Base-by-base conservation (phyloP, 768 basidiomycete genomes). In the Trametes punicea region DNA sequence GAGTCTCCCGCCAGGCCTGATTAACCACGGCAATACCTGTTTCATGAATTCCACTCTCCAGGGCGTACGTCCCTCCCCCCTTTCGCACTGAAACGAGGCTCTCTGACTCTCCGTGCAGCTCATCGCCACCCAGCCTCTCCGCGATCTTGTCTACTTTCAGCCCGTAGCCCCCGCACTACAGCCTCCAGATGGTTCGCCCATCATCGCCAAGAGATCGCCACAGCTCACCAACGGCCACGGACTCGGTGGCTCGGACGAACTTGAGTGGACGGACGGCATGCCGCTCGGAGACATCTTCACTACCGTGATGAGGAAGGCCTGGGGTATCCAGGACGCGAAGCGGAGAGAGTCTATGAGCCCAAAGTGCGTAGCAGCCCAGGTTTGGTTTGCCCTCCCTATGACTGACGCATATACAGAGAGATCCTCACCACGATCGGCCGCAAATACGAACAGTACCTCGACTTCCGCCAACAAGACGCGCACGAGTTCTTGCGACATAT, bases 21-120 rank as follows among this genome's bases (percentile, higher is more conserved):
- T 83, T 41, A 92, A 92, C 67, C 87, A 90, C 73, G 87, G 88
- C 39, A 91, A 91, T 69, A 96, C 93, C 0, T 98, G 94, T 72
- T 98, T 94, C 72, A 91, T 95, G 87, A 98, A 96, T 72, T 93
- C 92, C 29, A 91, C 93, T 27, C 75, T 98, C 26, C 94, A 98
- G 69, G 90, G 88, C 34, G 89, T 87, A 72, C 62, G 85, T 84
- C 51, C 42, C 26, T 29, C 44, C 27, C 40, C 58, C 20, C 64
- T 70, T 23, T 54, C 65, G 26, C 53, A n/a, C 30, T 11, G 16
- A 16, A 6, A 18, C 11, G 38, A 15, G 39, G 45, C 26, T 50
- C n/a, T n/a, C 29, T 23, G 29, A 27, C 34, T 27, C 23, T 20
- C 38, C n/a, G 33, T 55, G 16, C 62, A 90, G 87, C 69, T 90